A percentile compares a stretch with the other conserved stretches of the same genome.
phyloP scores from a whole-genome alignment of 768 basidiomycete species.

The Leucocoprinus birnbaumii region DNA sequence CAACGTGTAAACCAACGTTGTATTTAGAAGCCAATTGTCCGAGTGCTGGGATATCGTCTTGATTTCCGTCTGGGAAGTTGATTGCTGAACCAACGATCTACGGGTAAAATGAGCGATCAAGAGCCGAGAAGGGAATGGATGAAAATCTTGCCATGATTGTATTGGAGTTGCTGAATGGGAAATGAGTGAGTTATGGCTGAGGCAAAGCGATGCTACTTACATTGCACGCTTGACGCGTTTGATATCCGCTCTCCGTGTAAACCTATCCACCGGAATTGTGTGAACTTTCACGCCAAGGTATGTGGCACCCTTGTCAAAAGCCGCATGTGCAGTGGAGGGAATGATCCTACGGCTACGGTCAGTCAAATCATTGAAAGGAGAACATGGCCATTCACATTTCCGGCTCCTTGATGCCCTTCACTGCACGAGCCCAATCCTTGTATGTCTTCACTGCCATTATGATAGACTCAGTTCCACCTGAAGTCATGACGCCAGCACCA shows the following conservation, averaged over 20 bases:
- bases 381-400: slow-evolving; percentile 71
- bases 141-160: slow-evolving; percentile 70
- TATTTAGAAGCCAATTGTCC: slow-evolving; percentile 69
- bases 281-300: slow-evolving; percentile 92
- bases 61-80: slow-evolving; percentile 84
- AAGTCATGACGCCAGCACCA: slow-evolving; percentile 91
- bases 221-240: slow-evolving; percentile 82
- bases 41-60: slow-evolving; percentile 83
- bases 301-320: slow-evolving; percentile 89
- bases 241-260: slow-evolving; percentile 77
- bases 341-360: slow-evolving; percentile 60
- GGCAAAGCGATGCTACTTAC: slow-evolving; percentile 56
- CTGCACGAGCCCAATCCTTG: slow-evolving; percentile 83
- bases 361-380: not conserved
- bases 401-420: slow-evolving; percentile 86
- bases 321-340: slow-evolving; percentile 84
- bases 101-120: not conserved
- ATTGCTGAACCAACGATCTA: slow-evolving; percentile 84
- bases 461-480: slow-evolving; percentile 95
- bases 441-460: slow-evolving; percentile 95
- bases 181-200: too few relatives aligned
- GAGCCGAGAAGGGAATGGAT: not conserved
- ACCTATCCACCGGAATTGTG: slow-evolving; percentile 74
- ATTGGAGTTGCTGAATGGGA: slow-evolving; percentile 58
- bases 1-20: slow-evolving; percentile 88